Conservation (phyloP, 192 early-diverging fungal species). For the Rhizophagus clarus region DNA sequence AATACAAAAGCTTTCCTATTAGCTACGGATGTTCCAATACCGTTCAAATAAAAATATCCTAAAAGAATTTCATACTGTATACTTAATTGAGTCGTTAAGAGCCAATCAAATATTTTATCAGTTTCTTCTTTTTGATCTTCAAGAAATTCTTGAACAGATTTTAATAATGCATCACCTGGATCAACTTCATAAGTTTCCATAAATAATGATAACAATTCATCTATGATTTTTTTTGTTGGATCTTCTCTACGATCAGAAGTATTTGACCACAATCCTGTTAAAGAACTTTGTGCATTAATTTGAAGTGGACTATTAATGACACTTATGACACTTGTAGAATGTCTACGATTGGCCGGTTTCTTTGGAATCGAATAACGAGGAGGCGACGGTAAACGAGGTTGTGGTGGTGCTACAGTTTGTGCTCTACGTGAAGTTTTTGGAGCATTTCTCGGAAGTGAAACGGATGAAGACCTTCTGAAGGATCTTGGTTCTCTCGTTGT, state of each 20-base stretch:
- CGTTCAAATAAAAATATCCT: constrained; percentile 15
- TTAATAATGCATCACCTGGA: neutral
- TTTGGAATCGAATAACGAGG: neutral
- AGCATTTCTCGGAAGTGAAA: neutral
- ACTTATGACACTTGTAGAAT: neutral
- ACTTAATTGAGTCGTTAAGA: neutral
- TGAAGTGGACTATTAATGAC: neutral
- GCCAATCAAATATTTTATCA: neutral
- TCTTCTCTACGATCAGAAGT: neutral
- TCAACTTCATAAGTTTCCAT: neutral
- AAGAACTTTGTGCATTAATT: neutral
- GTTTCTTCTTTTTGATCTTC: neutral
- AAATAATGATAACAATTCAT: neutral
- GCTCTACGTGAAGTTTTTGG: neutral
- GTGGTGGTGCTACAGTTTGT: neutral
- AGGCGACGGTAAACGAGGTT: too few species aligned
- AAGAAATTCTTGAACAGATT: neutral
- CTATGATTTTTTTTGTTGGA: neutral
- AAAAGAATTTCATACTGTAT: constrained; percentile 10
- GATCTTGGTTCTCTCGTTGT: neutral
- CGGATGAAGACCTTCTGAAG: neutral
- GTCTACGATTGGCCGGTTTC: neutral
- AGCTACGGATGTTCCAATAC: neutral
- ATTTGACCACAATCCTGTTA: neutral
- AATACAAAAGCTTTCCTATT: constrained; percentile 3